Evolutionary conservation across 2,329 filamentous ascomycete genomes (phyloP).

Genomic region (Capronia coronata): DNA sequence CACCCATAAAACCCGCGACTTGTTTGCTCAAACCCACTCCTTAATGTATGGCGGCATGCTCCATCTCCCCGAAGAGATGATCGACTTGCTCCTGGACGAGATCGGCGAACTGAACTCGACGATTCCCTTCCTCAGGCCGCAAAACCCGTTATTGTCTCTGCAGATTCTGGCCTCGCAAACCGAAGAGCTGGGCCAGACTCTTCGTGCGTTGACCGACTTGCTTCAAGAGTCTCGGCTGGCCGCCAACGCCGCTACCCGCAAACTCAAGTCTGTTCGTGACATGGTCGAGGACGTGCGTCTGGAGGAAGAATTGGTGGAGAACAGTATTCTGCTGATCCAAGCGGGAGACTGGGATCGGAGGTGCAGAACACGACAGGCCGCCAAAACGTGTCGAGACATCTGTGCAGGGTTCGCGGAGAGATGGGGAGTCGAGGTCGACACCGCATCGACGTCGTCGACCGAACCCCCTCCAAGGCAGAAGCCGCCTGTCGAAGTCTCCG

Average conservation of each 20-base stretch:
- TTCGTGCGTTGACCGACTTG: conserved; percentile 82
- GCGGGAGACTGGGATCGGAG: conserved; percentile 76
- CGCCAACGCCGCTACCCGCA: conserved; percentile 70
- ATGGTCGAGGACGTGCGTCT: conserved; percentile 76
- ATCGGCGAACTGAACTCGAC: conserved; percentile 48
- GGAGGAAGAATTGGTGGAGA: conserved; percentile 75
- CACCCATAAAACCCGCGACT: conserved; percentile 53
- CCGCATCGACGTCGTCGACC: conserved; percentile 7
- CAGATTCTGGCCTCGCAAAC: conserved; percentile 64
- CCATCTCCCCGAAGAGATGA: conserved; percentile 46
- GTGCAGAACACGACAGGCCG: conserved; percentile 70
- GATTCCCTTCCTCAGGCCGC: conserved; percentile 44
- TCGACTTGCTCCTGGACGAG: conserved; percentile 53
- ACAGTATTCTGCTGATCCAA: conserved; percentile 74
- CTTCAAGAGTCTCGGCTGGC: conserved; percentile 91
- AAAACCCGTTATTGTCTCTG: conserved; percentile 57
- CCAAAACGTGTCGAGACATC: conserved; percentile 75
- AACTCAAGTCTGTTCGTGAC: conserved; percentile 74
- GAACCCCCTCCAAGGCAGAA: neutral
- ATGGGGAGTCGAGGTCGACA: conserved; percentile 25
- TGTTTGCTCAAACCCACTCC: conserved; percentile 53
- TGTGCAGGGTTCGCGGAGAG: conserved; percentile 73
- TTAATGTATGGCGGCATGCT: conserved; percentile 45
- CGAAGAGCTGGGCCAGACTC: conserved; percentile 65
- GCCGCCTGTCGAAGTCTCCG: conserved; percentile 4